Base-by-base conservation (phyloP, 2,329 filamentous ascomycete genomes). In the Aspergillus sp. region DNA sequence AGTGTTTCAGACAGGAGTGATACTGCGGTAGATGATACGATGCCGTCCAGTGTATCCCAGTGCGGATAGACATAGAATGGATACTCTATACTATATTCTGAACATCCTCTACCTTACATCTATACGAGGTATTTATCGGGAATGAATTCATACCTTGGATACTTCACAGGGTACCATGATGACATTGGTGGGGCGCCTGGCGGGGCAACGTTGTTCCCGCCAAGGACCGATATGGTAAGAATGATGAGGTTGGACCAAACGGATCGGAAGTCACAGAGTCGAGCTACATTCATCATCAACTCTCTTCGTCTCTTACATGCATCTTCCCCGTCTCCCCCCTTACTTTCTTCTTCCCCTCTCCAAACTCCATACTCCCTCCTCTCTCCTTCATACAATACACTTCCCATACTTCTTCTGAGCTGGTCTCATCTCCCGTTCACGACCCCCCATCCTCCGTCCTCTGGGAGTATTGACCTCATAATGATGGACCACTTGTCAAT, bases 401-500 rank as follows among this genome's bases (percentile, higher is more conserved):
- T 41, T 33, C 40, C 22, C 24, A 17, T 6, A 19, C 32, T 38
- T 13, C 32, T 16, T 24, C n/a, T 40, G 45, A 38, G 52, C 45
- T 51, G 45, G 52, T 52, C 52, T 54, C 45, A 48, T 38, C 41
- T n/a, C 30, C 19, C 44, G 13, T 22, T 22, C 33, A 26, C 32
- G 10, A 20, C 13, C 11, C 17, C 22, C 7, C 22, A 24, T 30
- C 30, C 24, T 42, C 48, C 22, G 40, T 26, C 33, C 24, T 46
- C 40, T 42, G 40, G 17, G 10, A 42, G 19, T 19, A 42, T 20
- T 42, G 17, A 19, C 19, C 40, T 42, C 40, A 42, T 17, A 52
- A 56, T 52, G 53, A 61, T 61, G 69, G 67, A 69, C 66, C 55
- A 64, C 59, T 61, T 61, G 59, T 60, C 19, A 42, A 42, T 42